Evolutionary conservation across 495 filamentous ascomycete species (phyloP).

Genomic region (Barbatosphaeria neglecta): DNA sequence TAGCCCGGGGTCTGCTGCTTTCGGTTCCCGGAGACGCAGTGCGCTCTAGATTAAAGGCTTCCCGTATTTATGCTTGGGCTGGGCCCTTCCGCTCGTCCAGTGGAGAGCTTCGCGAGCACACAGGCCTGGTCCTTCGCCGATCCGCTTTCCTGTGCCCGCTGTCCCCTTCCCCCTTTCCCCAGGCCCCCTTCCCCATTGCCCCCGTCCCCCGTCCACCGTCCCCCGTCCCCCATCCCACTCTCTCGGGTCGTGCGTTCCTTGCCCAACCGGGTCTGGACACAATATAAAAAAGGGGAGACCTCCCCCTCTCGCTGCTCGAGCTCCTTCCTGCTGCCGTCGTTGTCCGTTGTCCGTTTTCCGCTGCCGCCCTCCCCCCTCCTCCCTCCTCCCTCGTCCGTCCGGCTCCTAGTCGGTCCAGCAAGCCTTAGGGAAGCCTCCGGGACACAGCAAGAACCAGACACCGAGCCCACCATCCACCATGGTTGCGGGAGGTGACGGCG

Average conservation of each 20-base stretch:
- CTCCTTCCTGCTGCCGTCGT: no score
- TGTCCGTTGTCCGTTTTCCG: no score
- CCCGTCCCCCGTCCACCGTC: no score
- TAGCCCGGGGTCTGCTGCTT: neutral
- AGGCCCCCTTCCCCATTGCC: neutral
- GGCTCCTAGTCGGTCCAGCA: neutral
- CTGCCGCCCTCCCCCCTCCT: neutral
- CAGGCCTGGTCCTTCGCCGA: neutral
- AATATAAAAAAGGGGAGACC: neutral
- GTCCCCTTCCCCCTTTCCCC: neutral
- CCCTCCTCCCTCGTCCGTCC: neutral
- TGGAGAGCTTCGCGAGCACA: neutral
- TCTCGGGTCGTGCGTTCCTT: neutral
- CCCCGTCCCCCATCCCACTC: neutral
- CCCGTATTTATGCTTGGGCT: neutral
- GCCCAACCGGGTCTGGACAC: neutral
- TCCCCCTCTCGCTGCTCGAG: no score
- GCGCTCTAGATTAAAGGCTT: neutral
- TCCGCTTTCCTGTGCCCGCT: neutral
- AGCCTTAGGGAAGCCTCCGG: no score
- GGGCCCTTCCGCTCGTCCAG: neutral
- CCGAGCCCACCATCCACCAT: conserved; percentile 9
- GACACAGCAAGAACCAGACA: no score
- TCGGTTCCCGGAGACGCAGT: conserved; percentile 1
- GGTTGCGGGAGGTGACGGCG: conserved; percentile 23